These are phyloP conservation scores for Paraurostyla sp. DNA, from an alignment of 73 alveolate genomes.

Conservation along the genomic window DNA sequence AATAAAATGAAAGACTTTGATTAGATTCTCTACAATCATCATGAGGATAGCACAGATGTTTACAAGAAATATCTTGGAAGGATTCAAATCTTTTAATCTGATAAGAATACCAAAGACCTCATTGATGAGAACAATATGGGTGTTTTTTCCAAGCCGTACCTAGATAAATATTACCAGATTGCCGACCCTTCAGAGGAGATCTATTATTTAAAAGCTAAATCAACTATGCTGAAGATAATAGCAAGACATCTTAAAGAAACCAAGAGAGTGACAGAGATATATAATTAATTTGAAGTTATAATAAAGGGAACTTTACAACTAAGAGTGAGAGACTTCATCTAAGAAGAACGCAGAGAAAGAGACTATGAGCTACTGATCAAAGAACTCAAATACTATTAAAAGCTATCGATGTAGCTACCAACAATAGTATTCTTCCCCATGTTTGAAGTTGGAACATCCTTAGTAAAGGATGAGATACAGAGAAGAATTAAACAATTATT, in stretches of 20 bases:
- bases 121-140: slow-evolving; percentile 58
- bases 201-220: slow-evolving; percentile 28
- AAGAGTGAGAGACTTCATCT: slow-evolving; percentile 29
- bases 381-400: slow-evolving; percentile 61
- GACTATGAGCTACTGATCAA: slow-evolving; percentile 50
- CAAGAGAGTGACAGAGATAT: slow-evolving; percentile 45
- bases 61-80: slow-evolving; percentile 66
- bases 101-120: slow-evolving; percentile 47
- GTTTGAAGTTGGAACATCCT: slow-evolving; percentile 50
- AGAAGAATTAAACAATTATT: slow-evolving; percentile 36
- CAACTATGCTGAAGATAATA: not conserved
- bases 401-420: slow-evolving; percentile 47
- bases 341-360: slow-evolving; percentile 34
- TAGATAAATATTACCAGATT: slow-evolving; percentile 50
- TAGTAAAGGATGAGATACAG: slow-evolving; percentile 44
- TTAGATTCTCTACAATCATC: slow-evolving; percentile 35
- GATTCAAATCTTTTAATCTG: slow-evolving; percentile 21
- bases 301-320: slow-evolving; percentile 39
- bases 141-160: slow-evolving; percentile 35
- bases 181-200: slow-evolving; percentile 63
- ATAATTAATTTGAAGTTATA: slow-evolving; percentile 38
- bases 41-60: slow-evolving; percentile 55
- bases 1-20: slow-evolving; percentile 58
- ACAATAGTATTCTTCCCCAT: slow-evolving; percentile 68
- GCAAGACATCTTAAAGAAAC: slow-evolving; percentile 55